Percentiles rank a stretch among this genome's conserved stretches.
These are phyloP conservation scores for Candida insectorum DNA, from an alignment of 805 yeast genomes.

Conservation along the genomic window DNA sequence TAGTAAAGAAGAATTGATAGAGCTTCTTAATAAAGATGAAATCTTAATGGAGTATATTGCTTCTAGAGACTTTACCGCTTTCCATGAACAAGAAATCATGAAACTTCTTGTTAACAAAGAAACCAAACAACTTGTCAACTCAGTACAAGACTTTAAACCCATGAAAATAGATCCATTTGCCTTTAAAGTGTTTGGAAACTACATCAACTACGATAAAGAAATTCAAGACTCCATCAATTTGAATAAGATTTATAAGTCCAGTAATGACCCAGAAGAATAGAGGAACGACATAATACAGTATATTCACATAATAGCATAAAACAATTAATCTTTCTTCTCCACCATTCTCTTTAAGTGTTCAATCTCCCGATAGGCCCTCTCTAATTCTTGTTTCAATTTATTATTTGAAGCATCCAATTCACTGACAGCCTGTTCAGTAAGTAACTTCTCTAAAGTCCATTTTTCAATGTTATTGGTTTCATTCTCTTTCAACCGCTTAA, in stretches of 20 bases:
- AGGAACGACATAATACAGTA: not conserved
- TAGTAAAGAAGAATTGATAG: conserved; percentile 16
- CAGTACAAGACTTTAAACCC: conserved; percentile 27
- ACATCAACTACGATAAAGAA: conserved; percentile 24
- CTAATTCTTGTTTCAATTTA: conserved; percentile 81
- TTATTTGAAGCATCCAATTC: conserved; percentile 85
- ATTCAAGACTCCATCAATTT: conserved; percentile 19
- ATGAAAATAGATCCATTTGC: conserved; percentile 27
- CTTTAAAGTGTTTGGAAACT: conserved; percentile 17
- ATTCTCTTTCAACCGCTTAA: conserved; percentile 83
- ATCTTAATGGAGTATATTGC: conserved; percentile 22
- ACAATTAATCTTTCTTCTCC: conserved; percentile 8
- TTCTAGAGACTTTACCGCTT: conserved; percentile 20
- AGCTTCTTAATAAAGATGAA: conserved; percentile 23
- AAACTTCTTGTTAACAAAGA: conserved; percentile 16
- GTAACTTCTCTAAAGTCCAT: conserved; percentile 89
- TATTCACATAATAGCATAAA: not conserved
- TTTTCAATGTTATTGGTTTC: conserved; percentile 88
- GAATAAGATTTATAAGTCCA: conserved; percentile 11
- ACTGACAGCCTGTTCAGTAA: conserved; percentile 86
- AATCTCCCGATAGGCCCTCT: conserved; percentile 87
- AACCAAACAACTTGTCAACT: conserved; percentile 12
- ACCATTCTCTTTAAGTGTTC: conserved; percentile 68
- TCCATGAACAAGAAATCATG: conserved; percentile 29
- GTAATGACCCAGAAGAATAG: too few relatives aligned